Evolutionary conservation across 2,329 filamentous ascomycete genomes (phyloP).

Genomic region (Alternaria arborescens): DNA sequence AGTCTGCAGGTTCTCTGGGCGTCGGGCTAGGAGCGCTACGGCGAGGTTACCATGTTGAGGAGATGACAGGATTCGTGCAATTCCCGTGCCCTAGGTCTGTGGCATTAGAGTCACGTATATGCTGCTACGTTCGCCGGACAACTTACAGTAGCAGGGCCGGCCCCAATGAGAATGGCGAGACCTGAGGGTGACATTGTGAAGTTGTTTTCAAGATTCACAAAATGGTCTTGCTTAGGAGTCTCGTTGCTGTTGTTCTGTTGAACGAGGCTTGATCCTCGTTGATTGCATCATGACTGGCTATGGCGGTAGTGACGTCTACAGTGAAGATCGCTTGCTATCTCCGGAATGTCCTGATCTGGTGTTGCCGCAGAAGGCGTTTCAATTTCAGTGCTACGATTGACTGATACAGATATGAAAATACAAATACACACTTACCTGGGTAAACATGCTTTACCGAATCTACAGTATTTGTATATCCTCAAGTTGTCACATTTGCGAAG

Average conservation of each 20-base stretch:
- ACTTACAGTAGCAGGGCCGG: constrained; percentile 44
- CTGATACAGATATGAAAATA: neutral
- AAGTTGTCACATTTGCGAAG: neutral
- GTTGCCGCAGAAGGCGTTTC: neutral
- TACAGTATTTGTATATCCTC: neutral
- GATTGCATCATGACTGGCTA: constrained; percentile 4
- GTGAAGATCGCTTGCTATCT: neutral
- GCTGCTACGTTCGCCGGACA: neutral
- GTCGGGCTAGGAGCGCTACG: constrained; percentile 63
- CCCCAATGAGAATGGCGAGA: constrained; percentile 46
- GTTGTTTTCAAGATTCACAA: neutral
- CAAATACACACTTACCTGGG: neutral
- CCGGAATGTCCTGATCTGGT: neutral
- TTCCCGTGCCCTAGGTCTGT: constrained; percentile 59
- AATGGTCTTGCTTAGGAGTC: neutral
- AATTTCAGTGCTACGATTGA: neutral
- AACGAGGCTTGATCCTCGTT: neutral
- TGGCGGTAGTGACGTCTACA: neutral
- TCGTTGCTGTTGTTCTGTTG: neutral
- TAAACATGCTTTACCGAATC: neutral
- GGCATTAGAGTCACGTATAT: neutral
- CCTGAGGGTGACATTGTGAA: constrained; percentile 38
- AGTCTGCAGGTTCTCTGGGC: constrained; percentile 56
- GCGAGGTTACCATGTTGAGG: constrained; percentile 63
- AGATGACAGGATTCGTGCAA: constrained; percentile 63